Base-by-base conservation (phyloP, 257 asterid species). In the Rhazya stricta region DNA sequence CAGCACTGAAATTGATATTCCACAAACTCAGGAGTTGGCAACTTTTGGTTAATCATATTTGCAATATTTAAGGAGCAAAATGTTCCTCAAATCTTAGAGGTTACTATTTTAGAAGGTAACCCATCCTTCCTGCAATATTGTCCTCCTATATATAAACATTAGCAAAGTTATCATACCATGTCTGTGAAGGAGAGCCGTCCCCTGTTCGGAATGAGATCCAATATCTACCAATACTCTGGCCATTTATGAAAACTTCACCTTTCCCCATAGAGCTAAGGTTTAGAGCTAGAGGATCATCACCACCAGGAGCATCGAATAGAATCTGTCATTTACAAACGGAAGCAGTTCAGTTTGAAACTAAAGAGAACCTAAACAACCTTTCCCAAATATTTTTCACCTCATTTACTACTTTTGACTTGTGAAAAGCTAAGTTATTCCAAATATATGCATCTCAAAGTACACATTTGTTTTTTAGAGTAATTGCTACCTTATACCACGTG, bases 261-360 rank as follows among this genome's bases (percentile, higher is more conserved):
- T 94, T 94, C 54, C 98, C 98, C 98, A 94, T 94, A 23, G 96
- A 82, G 23, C 85, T 86, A 43, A 94, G 98, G 82, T 94, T 89
- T 68, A 94, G 70, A 32, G 90, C 93, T 13, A 94, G 80, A 0
- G 98, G 96, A 75, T 84, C 93, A 70, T 53, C 80, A 39, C 96
- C 94, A 13, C 0, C 66, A 0, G 97, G 98, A 67, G 89, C 91
- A 77, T 89, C 94, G 32, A 94, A 90, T 30, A 19, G 61, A 12
- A 90, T 67, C 98, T 94, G 85, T 57, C 36, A 42, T 58, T 34
- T 37, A 36, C 51, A 45, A 16, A 0, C 0, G 32, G 6, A 15
- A 30, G 42, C n/a, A 30, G 23, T 12, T 32, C 1, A 32, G 6
- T 30, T 60, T 61, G 42, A 61, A 50, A 50, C 18, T 51, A 9